Percentiles rank a stretch among this genome's conserved stretches.
phyloP scores from a whole-genome alignment of 192 early-diverging fungal species.

The Blastocladiella britannica region DNA sequence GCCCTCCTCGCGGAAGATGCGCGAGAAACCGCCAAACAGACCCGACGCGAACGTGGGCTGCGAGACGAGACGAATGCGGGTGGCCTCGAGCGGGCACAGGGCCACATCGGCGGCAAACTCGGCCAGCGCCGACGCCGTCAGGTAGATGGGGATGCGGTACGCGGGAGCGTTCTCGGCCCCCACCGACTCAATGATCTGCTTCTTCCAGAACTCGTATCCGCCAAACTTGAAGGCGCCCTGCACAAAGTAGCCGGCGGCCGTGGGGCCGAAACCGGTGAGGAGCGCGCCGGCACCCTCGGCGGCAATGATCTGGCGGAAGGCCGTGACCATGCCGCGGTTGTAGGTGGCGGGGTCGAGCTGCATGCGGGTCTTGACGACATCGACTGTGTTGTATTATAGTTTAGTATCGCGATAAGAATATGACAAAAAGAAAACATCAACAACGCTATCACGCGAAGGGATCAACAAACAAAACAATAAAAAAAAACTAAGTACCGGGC shows the following conservation, averaged over 20 bases:
- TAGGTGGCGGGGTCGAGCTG: conserved; percentile 38
- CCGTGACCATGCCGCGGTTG: conserved; percentile 34
- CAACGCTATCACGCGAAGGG: too few relatives aligned
- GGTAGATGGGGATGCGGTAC: conserved; percentile 42
- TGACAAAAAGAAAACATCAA: too few relatives aligned
- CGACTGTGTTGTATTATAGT: conserved; percentile 22
- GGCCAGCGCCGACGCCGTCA: conserved; percentile 37
- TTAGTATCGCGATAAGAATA: too few relatives aligned
- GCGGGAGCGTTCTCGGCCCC: conserved; percentile 31
- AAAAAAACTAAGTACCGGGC: conserved; percentile 3
- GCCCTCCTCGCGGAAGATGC: conserved; percentile 42
- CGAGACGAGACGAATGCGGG: conserved; percentile 50
- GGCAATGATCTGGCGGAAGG: conserved; percentile 24
- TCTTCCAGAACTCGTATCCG: conserved; percentile 48
- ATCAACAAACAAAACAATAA: too few relatives aligned
- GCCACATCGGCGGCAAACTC: conserved; percentile 60
- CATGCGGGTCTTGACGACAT: conserved; percentile 59
- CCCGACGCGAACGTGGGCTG: conserved; percentile 43
- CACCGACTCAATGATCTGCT: conserved; percentile 23
- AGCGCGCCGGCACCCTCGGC: conserved; percentile 36
- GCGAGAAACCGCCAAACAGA: conserved; percentile 31
- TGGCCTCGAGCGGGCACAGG: conserved; percentile 52
- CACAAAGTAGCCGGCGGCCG: conserved; percentile 37
- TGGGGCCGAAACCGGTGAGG: conserved; percentile 40
- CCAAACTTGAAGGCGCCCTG: conserved; percentile 46